Evolutionary conservation across 129 eudicot genomes (phyloP).

Genomic region (Glebionis coronaria): DNA sequence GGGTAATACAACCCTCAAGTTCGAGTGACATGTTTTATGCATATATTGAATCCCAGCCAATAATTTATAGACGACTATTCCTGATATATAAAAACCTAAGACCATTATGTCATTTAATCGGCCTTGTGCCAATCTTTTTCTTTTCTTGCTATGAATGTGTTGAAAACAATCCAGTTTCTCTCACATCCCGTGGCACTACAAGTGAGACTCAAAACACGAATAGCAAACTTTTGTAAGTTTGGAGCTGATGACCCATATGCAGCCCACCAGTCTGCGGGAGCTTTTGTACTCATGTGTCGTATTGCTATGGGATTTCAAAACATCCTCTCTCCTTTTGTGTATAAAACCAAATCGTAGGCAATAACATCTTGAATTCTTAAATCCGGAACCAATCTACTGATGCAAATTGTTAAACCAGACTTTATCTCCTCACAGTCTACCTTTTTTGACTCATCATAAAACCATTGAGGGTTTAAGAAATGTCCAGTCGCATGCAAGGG

Average conservation of each 20-base stretch:
- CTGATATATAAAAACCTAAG: too few species aligned
- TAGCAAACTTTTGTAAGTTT: slow-evolving; percentile 1
- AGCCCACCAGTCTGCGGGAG: slow-evolving; percentile 21
- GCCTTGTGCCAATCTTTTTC: slow-evolving; percentile 7
- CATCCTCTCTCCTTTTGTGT: neutral
- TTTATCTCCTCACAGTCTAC: neutral
- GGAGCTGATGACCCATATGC: slow-evolving; percentile 11
- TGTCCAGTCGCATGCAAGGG: neutral
- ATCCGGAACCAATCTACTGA: neutral
- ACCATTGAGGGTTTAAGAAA: neutral
- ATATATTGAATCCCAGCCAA: too few species aligned
- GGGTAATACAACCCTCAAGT: too few species aligned
- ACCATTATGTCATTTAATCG: slow-evolving; percentile 9
- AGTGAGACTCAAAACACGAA: slow-evolving; percentile 14
- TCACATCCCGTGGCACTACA: neutral
- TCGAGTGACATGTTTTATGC: too few species aligned
- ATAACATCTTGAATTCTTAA: too few species aligned
- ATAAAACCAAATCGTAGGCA: too few species aligned
- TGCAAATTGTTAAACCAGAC: neutral
- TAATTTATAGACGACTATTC: too few species aligned
- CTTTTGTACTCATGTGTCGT: neutral
- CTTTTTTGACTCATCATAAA: neutral
- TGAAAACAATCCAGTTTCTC: neutral
- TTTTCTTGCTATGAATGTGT: neutral
- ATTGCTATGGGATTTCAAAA: neutral